phyloP scores from a whole-genome alignment of 1,284 basidiomycete species.

The Kalmanozyma brasiliensis region DNA sequence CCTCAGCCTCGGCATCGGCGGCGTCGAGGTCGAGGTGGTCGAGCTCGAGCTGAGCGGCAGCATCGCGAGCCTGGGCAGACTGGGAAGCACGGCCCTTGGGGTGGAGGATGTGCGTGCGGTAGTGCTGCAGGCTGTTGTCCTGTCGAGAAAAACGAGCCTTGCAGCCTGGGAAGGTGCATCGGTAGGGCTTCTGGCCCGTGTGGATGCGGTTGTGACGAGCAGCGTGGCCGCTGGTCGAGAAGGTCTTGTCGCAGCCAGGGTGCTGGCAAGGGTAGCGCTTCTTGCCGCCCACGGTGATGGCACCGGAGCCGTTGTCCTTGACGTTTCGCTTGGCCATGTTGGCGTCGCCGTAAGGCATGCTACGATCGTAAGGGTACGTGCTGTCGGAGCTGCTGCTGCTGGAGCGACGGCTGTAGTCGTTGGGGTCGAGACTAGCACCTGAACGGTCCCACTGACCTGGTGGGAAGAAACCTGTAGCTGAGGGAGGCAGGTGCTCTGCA shows the following conservation, averaged over 20 bases:
- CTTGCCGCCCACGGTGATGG: conserved; percentile 66
- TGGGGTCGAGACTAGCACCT: conserved; percentile 30
- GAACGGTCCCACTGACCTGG: conserved; percentile 47
- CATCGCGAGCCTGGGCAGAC: conserved; percentile 41
- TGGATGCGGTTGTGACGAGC: conserved; percentile 82
- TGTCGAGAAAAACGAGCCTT: conserved; percentile 66
- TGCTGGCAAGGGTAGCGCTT: conserved; percentile 72
- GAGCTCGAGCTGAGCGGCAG: conserved; percentile 40
- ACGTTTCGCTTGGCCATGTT: conserved; percentile 23
- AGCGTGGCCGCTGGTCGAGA: conserved; percentile 84
- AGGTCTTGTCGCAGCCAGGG: conserved; percentile 76
- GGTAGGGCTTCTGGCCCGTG: conserved; percentile 70
- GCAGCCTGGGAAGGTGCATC: conserved; percentile 66
- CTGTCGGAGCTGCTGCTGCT: conserved; percentile 36
- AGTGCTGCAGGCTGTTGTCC: conserved; percentile 67
- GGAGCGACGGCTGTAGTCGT: conserved; percentile 41
- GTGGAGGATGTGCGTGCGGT: conserved; percentile 64
- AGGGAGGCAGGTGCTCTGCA: conserved; percentile 37
- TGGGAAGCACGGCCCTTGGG: conserved; percentile 57
- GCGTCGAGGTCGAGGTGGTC: conserved; percentile 40
- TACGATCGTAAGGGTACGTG: conserved; percentile 34
- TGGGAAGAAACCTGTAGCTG: conserved; percentile 39
- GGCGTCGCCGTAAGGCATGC: conserved; percentile 36
- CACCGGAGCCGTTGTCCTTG: conserved; percentile 42
- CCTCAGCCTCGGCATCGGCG: conserved; percentile 51